Percentiles rank a stretch among this genome's conserved stretches.
These are phyloP conservation scores for Fusarium mangiferae DNA, from an alignment of 2,329 filamentous ascomycete genomes.

Conservation along the genomic window DNA sequence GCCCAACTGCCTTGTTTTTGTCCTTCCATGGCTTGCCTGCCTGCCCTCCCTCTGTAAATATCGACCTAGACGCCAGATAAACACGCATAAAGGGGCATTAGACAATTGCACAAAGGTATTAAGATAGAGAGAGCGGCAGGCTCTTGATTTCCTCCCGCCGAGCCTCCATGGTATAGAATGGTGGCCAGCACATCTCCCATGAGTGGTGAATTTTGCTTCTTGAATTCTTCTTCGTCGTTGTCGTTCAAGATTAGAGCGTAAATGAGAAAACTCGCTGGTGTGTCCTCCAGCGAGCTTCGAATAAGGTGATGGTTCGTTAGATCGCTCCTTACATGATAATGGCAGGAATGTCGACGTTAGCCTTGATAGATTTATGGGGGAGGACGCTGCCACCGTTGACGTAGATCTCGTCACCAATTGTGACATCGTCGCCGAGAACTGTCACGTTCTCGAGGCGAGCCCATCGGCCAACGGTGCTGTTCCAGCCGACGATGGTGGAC, in stretches of 20 bases:
- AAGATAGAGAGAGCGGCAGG: conserved; percentile 39
- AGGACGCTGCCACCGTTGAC: conserved; percentile 96
- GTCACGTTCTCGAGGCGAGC: conserved; percentile 96
- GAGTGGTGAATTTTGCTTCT: conserved; percentile 44
- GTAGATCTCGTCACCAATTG: conserved; percentile 97
- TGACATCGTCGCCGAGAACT: conserved; percentile 97
- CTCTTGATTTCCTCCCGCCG: conserved; percentile 28
- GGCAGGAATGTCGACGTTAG: conserved; percentile 86
- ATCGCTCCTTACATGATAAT: conserved; percentile 71
- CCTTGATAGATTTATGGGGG: conserved; percentile 99
- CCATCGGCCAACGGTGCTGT: conserved; percentile 95
- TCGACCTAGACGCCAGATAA: conserved; percentile 45
- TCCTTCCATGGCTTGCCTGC: conserved; percentile 36
- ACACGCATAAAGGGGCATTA: conserved; percentile 46
- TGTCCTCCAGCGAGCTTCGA: conserved; percentile 35
- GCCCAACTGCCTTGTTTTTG: conserved; percentile 35
- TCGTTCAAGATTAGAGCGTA: conserved; percentile 34
- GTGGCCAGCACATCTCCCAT: conserved; percentile 43
- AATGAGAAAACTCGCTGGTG: conserved; percentile 25
- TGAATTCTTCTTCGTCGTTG: conserved; percentile 34
- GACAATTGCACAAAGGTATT: conserved; percentile 43
- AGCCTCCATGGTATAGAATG: conserved; percentile 37
- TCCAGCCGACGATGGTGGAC: conserved; percentile 98
- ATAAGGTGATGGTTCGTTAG: conserved; percentile 1
- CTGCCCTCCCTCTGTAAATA: conserved; percentile 42